phyloP scores from a whole-genome alignment of 2,329 filamentous ascomycete species.

The Phyllachora maydis region DNA sequence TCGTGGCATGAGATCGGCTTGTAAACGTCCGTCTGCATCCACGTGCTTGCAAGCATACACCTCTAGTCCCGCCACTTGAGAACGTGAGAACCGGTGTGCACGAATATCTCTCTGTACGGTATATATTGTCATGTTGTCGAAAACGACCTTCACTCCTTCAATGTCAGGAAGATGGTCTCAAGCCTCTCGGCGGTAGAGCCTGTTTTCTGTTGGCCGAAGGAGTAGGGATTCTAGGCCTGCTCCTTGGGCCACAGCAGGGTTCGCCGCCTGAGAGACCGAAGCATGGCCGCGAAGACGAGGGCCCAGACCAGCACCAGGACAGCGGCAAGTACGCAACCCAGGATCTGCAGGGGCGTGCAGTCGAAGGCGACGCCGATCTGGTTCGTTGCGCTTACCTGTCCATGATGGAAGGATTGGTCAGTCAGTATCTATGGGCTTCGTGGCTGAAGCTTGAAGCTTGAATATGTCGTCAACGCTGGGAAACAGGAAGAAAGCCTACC shows the following conservation, averaged over 20 bases:
- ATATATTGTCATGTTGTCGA: too few relatives aligned
- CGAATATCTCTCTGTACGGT: too few relatives aligned
- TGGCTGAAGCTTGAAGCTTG: too few relatives aligned
- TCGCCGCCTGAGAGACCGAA: conserved; percentile 40
- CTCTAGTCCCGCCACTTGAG: too few relatives aligned
- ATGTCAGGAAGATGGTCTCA: too few relatives aligned
- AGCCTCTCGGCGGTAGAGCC: too few relatives aligned
- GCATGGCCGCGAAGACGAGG: conserved; percentile 48
- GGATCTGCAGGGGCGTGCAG: conserved; percentile 36
- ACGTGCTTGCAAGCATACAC: too few relatives aligned
- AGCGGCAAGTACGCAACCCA: conserved; percentile 48
- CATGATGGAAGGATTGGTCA: conserved; percentile 3
- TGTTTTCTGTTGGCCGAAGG: background rate
- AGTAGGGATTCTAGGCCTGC: conserved; percentile 2
- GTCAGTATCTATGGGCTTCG: too few relatives aligned
- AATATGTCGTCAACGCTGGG: conserved; percentile 12
- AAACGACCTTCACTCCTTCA: too few relatives aligned
- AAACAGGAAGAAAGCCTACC: conserved; percentile 19
- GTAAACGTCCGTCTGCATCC: too few relatives aligned
- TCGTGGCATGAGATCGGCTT: too few relatives aligned
- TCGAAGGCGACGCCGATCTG: conserved; percentile 43
- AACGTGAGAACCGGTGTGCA: too few relatives aligned
- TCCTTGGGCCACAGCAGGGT: conserved; percentile 62
- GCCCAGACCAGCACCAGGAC: conserved; percentile 46
- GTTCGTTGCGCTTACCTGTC: conserved; percentile 45